Evolutionary conservation across 495 filamentous ascomycete genomes (phyloP).

Genomic region (Hypoxylon lenormandii): DNA sequence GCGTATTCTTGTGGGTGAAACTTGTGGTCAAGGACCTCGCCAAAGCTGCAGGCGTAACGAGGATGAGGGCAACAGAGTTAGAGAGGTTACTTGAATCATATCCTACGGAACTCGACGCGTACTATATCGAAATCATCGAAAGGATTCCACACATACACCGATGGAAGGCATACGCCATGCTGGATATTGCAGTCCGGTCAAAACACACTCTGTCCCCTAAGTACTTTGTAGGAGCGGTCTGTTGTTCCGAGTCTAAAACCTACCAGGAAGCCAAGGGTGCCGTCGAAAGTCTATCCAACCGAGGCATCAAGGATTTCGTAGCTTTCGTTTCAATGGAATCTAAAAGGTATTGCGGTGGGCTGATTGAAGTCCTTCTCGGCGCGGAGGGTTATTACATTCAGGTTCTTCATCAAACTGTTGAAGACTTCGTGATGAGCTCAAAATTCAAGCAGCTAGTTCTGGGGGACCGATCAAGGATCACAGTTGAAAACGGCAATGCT

Average conservation of each 20-base stretch:
- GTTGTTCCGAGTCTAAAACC: conserved; percentile 8
- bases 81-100: conserved; percentile 8
- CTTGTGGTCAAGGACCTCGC: conserved; percentile 36
- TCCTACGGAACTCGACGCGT: conserved; percentile 31
- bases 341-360: conserved; percentile 25
- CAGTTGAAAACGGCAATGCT: conserved; percentile 25
- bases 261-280: neutral
- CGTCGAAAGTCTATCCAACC: neutral
- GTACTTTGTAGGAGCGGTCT: conserved; percentile 2
- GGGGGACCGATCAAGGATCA: conserved; percentile 27
- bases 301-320: neutral
- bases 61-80: neutral
- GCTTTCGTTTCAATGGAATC: neutral
- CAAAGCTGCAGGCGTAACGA: neutral
- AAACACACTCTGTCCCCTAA: neutral
- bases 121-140: conserved; percentile 29
- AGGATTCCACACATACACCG: conserved; percentile 18
- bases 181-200: conserved; percentile 23
- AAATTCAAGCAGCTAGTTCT: conserved; percentile 32
- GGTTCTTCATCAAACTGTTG: conserved; percentile 40
- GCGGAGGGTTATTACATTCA: conserved; percentile 7
- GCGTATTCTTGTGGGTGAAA: conserved; percentile 47
- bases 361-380: conserved; percentile 23
- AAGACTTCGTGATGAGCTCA: conserved; percentile 30
- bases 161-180: conserved; percentile 27